Evolutionary conservation across 768 basidiomycete species (phyloP).

Genomic region (Phylloporus arenicola): DNA sequence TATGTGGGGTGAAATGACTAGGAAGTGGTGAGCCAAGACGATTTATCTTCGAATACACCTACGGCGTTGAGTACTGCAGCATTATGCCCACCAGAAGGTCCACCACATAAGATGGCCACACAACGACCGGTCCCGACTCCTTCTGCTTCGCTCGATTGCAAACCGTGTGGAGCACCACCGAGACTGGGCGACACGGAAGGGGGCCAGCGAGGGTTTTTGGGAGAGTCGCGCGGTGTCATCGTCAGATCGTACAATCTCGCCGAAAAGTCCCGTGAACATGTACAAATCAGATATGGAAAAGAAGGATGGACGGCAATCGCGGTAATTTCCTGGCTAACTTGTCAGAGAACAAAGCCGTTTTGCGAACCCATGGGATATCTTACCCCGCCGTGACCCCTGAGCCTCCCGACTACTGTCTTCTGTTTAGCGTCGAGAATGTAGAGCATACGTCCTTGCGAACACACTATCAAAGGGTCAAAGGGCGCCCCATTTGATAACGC

Average conservation of each 20-base stretch:
- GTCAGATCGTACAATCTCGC: constrained; percentile 65
- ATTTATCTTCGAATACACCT: constrained; percentile 14
- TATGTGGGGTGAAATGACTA: constrained; percentile 64
- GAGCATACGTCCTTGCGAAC: constrained; percentile 49
- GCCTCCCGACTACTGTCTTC: constrained; percentile 38
- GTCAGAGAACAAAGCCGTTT: constrained; percentile 4
- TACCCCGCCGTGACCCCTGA: constrained; percentile 73
- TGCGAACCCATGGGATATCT: constrained; percentile 21
- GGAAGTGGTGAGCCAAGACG: constrained; percentile 1
- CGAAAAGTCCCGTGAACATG: constrained; percentile 68
- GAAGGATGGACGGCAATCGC: constrained; percentile 61
- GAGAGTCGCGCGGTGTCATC: constrained; percentile 26
- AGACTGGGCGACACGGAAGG: constrained; percentile 43
- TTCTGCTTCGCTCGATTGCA: constrained; percentile 54
- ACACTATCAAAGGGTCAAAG: constrained; percentile 55
- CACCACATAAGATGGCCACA: constrained; percentile 59
- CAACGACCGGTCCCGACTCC: constrained; percentile 58
- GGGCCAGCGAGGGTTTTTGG: constrained; percentile 57
- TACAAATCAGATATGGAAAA: constrained; percentile 55
- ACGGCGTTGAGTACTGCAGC: constrained; percentile 67
- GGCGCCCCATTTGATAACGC: constrained; percentile 40
- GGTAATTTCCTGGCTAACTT: constrained; percentile 49
- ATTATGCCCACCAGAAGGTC: constrained; percentile 66
- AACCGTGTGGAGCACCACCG: constrained; percentile 66
- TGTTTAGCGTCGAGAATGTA: constrained; percentile 48